Evolutionary conservation across 495 filamentous ascomycete genomes (phyloP).

Genomic region (Xylaria flabelliformis): DNA sequence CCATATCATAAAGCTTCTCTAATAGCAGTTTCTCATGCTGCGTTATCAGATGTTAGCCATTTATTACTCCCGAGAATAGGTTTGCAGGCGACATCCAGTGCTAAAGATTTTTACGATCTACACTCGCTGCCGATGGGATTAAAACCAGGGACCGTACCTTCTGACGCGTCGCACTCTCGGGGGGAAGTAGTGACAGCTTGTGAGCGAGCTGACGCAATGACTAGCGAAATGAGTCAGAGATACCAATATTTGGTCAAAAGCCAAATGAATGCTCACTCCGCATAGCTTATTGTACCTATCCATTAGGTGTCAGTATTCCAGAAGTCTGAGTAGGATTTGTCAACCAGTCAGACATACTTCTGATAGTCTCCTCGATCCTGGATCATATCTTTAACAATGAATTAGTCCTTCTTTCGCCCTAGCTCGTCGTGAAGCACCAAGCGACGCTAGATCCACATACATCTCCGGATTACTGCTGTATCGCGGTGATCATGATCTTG

Average conservation of each 20-base stretch:
- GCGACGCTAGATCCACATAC: not conserved
- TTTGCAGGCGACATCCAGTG: not conserved
- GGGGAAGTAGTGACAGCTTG: slow-evolving; percentile 77
- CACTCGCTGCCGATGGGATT: not conserved
- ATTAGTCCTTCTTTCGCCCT: not conserved
- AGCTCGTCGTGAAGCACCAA: not conserved
- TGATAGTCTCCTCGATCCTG: slow-evolving; percentile 83
- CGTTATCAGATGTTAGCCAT: slow-evolving; percentile 33
- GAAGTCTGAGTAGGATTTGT: not conserved
- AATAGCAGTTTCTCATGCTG: slow-evolving; percentile 84
- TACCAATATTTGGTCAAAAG: not conserved
- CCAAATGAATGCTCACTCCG: slow-evolving; percentile 57
- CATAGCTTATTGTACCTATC: slow-evolving; percentile 83
- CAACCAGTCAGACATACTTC: slow-evolving; percentile 68
- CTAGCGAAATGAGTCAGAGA: slow-evolving; percentile 40
- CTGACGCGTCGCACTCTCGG: slow-evolving; percentile 71
- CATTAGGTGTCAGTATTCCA: slow-evolving; percentile 57
- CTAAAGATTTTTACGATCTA: too few relatives aligned
- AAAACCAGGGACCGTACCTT: slow-evolving; percentile 9
- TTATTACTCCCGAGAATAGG: not conserved
- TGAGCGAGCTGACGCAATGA: slow-evolving; percentile 88
- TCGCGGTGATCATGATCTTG: slow-evolving; percentile 85
- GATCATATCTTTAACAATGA: slow-evolving; percentile 64
- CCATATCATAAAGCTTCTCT: slow-evolving; percentile 90
- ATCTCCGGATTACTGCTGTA: slow-evolving; percentile 78